phyloP scores from a whole-genome alignment of 108 stramenopile genomes.

The Skeletonema grethae region DNA sequence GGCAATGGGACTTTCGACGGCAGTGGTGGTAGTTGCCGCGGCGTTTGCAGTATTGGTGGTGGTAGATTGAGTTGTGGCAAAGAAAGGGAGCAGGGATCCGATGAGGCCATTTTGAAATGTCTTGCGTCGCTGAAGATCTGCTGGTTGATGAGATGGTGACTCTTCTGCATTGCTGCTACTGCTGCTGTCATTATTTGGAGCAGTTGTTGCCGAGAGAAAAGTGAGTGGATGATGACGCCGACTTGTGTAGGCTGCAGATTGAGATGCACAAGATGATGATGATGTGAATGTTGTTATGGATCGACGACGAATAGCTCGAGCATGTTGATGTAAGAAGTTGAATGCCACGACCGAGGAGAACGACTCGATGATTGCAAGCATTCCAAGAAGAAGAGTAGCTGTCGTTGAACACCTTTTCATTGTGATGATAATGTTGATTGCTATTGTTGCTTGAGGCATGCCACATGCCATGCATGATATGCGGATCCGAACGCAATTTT shows the following conservation, averaged over 20 bases:
- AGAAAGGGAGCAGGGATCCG: background rate
- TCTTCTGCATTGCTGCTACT: too few species aligned
- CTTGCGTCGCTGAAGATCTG: background rate
- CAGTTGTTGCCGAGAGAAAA: background rate
- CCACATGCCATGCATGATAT: too few species aligned
- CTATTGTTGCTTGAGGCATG: too few species aligned
- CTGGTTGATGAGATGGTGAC: background rate
- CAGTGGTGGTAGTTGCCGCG: background rate
- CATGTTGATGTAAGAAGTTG: too few species aligned
- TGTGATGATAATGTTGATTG: too few species aligned
- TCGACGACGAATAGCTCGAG: background rate
- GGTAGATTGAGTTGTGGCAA: background rate
- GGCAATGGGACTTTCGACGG: slow-evolving; percentile 6
- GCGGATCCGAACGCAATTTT: too few species aligned
- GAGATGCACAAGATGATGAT: background rate
- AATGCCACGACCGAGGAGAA: too few species aligned
- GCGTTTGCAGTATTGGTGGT: background rate
- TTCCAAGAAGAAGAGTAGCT: too few species aligned
- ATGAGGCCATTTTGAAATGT: background rate
- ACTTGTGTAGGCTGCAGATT: background rate
- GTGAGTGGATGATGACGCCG: background rate
- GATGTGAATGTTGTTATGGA: background rate
- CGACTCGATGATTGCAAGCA: too few species aligned
- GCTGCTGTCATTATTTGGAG: too few species aligned
- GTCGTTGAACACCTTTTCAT: too few species aligned